Percentiles rank a stretch among this genome's conserved stretches.
phyloP scores from a whole-genome alignment of 164 flowering plant species.

The Nelumbo lutea region DNA sequence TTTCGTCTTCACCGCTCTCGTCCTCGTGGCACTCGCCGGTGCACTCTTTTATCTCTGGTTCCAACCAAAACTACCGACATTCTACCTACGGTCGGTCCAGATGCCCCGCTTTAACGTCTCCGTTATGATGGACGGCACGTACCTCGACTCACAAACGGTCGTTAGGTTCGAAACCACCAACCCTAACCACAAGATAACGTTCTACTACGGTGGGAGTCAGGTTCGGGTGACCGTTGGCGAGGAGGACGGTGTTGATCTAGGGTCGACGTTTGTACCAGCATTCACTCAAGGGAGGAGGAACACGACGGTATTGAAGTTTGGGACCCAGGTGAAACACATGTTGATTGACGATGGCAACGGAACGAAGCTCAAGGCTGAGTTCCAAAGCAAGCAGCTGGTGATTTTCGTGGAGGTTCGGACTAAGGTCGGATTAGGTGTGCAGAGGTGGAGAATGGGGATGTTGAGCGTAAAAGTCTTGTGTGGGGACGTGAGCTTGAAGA shows the following conservation, averaged over 20 bases:
- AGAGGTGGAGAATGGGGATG: constrained; percentile 24
- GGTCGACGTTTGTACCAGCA: constrained; percentile 23
- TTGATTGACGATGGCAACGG: constrained; percentile 32
- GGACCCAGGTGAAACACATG: constrained; percentile 18
- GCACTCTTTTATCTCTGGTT: constrained; percentile 49
- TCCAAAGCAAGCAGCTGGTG: constrained; percentile 23
- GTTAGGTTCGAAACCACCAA: constrained; percentile 41
- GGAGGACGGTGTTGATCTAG: constrained; percentile 25
- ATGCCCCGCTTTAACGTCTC: constrained; percentile 33
- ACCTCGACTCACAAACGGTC: constrained; percentile 28
- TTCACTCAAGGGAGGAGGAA: constrained; percentile 37
- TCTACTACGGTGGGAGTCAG: constrained; percentile 25
- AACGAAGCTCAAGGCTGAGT: constrained; percentile 23
- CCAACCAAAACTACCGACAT: constrained; percentile 48
- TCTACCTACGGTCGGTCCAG: constrained; percentile 40
- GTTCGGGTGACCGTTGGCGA: constrained; percentile 22
- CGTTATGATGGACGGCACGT: constrained; percentile 38
- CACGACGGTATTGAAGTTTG: constrained; percentile 40
- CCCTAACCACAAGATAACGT: constrained; percentile 35
- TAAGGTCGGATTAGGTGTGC: constrained; percentile 28
- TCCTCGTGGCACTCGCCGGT: constrained; percentile 14
- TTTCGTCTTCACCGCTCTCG: constrained; percentile 17
- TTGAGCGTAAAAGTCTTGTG: constrained; percentile 33
- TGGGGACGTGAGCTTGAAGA: constrained; percentile 31
- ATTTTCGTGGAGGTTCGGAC: constrained; percentile 32